Percentiles rank a stretch among this genome's conserved stretches.
These are phyloP conservation scores for Phytophthora uliginosa DNA, from an alignment of 352 stramenopile genomes.

Conservation along the genomic window DNA sequence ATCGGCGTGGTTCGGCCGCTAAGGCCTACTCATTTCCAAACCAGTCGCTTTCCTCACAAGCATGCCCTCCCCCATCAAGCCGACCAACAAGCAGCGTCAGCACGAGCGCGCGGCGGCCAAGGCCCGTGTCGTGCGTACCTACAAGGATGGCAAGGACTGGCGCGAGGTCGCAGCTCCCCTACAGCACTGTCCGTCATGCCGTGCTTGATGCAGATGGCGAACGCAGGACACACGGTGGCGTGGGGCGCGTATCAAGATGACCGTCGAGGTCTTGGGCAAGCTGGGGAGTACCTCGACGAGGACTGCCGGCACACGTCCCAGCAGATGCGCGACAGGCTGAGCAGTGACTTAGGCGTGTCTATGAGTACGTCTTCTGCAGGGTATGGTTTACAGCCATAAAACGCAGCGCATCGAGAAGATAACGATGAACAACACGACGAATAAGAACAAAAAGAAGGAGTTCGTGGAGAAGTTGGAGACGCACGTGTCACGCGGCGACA, in stretches of 20 bases:
- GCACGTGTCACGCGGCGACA: no score
- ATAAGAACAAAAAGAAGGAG: no score
- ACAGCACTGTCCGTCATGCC: conserved; percentile 1
- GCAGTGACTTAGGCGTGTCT: no score
- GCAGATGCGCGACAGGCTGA: no score
- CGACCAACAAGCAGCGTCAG: not conserved
- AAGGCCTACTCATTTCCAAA: not conserved
- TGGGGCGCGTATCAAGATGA: not conserved
- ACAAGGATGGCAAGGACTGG: not conserved
- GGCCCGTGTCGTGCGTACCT: not conserved
- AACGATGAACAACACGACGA: no score
- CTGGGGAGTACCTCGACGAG: no score
- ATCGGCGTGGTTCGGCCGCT: not conserved
- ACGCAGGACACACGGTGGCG: not conserved
- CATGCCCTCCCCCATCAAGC: not conserved
- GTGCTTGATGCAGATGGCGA: conserved; percentile 1
- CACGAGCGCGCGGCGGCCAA: conserved; percentile 1
- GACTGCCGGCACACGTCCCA: no score
- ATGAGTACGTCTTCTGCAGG: no score
- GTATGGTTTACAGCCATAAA: no score
- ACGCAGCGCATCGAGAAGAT: no score
- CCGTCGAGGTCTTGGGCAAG: no score
- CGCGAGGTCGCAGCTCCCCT: not conserved
- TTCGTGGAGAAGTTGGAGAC: no score
- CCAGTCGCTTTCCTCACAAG: not conserved